Conservation (phyloP, 2,329 filamentous ascomycete genomes). For the Beauveria sp. region DNA sequence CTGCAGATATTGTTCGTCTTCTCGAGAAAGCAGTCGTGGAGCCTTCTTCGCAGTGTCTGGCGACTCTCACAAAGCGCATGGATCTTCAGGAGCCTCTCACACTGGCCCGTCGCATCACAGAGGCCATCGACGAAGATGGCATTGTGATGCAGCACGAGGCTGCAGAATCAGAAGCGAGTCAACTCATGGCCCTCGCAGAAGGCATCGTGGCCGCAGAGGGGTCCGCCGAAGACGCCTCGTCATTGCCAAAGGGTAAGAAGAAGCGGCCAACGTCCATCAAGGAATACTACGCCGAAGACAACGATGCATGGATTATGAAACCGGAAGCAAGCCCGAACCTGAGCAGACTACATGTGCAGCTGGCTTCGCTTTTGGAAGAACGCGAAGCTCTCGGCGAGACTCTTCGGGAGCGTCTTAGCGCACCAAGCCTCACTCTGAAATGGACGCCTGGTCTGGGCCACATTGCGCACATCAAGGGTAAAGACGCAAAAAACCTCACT, state of each 20-base stretch:
- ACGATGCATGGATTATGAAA: slow-evolving; percentile 58
- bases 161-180: slow-evolving; percentile 62
- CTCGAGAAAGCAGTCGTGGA: slow-evolving; percentile 24
- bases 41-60: slow-evolving; percentile 28
- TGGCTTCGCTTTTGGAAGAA: slow-evolving; percentile 52
- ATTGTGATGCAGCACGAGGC: slow-evolving; percentile 72
- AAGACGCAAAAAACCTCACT: slow-evolving; percentile 45
- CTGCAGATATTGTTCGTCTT: slow-evolving; percentile 54
- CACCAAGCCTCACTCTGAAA: slow-evolving; percentile 64
- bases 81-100: slow-evolving; percentile 57
- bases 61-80: slow-evolving; percentile 47
- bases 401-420: slow-evolving; percentile 54
- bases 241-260: slow-evolving; percentile 47
- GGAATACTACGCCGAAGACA: slow-evolving; percentile 54
- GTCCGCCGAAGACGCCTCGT: slow-evolving; percentile 44
- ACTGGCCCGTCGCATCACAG: slow-evolving; percentile 63
- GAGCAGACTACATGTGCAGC: slow-evolving; percentile 56
- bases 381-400: slow-evolving; percentile 53
- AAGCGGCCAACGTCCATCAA: slow-evolving; percentile 40
- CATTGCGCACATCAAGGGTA: slow-evolving; percentile 83
- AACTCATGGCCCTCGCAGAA: slow-evolving; percentile 67
- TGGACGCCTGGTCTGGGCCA: slow-evolving; percentile 86
- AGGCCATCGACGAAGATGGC: slow-evolving; percentile 87
- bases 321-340: slow-evolving; percentile 61
- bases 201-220: slow-evolving; percentile 62